Percentiles rank a stretch among this genome's conserved stretches.
Evolutionary conservation across 768 basidiomycete species (phyloP).

Genomic region (Termitomyces sp.): DNA sequence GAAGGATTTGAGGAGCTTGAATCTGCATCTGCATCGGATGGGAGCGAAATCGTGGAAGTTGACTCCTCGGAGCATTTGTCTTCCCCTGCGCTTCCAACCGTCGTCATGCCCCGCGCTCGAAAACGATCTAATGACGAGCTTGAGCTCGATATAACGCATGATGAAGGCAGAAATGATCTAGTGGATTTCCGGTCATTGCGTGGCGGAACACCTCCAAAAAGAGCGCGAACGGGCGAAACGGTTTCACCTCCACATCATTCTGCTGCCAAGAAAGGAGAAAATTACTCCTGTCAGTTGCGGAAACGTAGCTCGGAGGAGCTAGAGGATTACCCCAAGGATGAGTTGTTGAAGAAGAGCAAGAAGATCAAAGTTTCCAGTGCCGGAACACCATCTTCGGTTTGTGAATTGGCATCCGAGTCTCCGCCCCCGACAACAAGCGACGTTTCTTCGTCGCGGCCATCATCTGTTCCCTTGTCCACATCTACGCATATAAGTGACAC

Average conservation of each 20-base stretch:
- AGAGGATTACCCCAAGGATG: slow-evolving; percentile 20
- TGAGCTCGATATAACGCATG: slow-evolving; percentile 18
- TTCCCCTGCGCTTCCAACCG: background rate
- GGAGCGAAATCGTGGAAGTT: background rate
- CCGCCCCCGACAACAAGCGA: background rate
- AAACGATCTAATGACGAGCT: slow-evolving; percentile 27
- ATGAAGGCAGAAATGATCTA: slow-evolving; percentile 6
- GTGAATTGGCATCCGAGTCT: background rate
- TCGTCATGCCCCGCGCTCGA: slow-evolving; percentile 4
- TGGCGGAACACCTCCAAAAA: slow-evolving; percentile 28
- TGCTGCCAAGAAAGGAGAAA: background rate
- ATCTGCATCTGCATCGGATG: slow-evolving; percentile 8
- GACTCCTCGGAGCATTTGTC: background rate
- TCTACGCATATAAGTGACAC: background rate
- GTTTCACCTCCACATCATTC: slow-evolving; percentile 5
- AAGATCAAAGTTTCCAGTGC: slow-evolving; percentile 2
- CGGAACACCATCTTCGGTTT: background rate
- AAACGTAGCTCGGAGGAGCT: slow-evolving; percentile 51
- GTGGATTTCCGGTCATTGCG: background rate
- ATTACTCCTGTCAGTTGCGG: slow-evolving; percentile 22
- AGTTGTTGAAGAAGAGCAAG: slow-evolving; percentile 1
- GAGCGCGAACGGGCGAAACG: slow-evolving; percentile 11
- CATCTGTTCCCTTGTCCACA: slow-evolving; percentile 1
- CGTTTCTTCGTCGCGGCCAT: background rate
- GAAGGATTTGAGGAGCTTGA: slow-evolving; percentile 22